phyloP scores from a whole-genome alignment of 2,329 filamentous ascomycete genomes.

The Diaporthe citri region DNA sequence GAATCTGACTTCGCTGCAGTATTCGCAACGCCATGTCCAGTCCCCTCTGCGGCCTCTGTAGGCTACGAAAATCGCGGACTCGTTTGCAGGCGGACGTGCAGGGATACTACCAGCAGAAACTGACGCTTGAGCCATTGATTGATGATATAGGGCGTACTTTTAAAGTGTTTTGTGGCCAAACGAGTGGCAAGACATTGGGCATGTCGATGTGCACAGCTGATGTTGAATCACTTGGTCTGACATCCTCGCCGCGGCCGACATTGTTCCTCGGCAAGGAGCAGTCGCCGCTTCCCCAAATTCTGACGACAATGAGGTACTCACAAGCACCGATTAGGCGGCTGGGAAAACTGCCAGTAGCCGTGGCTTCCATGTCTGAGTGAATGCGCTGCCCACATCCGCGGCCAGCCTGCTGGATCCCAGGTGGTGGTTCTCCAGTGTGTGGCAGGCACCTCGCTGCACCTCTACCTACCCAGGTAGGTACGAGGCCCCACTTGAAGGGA shows the following conservation, averaged over 20 bases:
- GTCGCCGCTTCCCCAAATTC: background rate
- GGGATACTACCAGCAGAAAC: background rate
- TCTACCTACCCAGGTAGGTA: background rate
- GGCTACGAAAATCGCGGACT: background rate
- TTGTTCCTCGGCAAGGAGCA: background rate
- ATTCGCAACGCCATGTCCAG: background rate
- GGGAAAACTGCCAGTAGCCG: background rate
- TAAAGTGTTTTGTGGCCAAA: background rate
- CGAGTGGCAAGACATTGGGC: background rate
- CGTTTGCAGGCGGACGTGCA: too few relatives aligned
- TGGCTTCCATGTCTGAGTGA: background rate
- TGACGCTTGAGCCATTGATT: background rate
- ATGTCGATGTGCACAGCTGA: background rate
- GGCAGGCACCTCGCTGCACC: background rate
- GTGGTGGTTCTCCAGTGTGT: background rate
- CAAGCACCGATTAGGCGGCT: too few relatives aligned
- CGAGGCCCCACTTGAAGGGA: background rate
- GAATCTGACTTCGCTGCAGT: background rate
- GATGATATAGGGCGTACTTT: background rate
- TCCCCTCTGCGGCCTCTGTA: accelerated
- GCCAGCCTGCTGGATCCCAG: background rate
- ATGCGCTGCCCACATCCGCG: too few relatives aligned
- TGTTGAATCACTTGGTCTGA: background rate
- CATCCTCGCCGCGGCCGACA: background rate
- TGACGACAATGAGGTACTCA: background rate